A percentile compares a stretch with the other conserved stretches of the same genome.
These are phyloP conservation scores for Colletotrichum eleusines DNA, from an alignment of 2,329 filamentous ascomycete genomes.

Conservation along the genomic window DNA sequence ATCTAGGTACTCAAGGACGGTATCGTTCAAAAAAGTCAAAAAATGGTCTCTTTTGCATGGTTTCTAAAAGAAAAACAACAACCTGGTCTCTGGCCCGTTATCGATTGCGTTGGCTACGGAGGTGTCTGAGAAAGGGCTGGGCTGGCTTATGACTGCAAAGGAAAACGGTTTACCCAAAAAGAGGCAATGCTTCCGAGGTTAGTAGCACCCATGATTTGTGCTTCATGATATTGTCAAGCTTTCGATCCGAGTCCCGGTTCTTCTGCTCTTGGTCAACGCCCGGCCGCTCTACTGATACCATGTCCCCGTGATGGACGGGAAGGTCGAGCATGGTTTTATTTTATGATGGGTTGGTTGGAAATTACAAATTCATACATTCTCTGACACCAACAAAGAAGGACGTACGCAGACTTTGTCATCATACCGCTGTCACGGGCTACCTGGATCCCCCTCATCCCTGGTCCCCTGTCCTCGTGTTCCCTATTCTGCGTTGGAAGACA, in stretches of 20 bases:
- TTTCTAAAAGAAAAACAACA: conserved; percentile 18
- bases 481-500: background rate
- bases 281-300: no score
- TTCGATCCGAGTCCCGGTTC: background rate
- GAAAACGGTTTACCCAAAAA: background rate
- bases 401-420: no score
- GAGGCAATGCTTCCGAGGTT: background rate
- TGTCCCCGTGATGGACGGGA: background rate
- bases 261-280: background rate
- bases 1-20: conserved; percentile 42
- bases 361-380: no score
- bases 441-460: no score
- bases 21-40: conserved; percentile 42
- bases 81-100: background rate
- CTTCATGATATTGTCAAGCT: background rate
- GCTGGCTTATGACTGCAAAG: background rate
- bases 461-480: background rate
- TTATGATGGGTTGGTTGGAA: no score
- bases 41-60: conserved; percentile 42
- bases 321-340: background rate
- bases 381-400: no score
- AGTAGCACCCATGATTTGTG: background rate
- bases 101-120: background rate
- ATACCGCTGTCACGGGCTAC: background rate
- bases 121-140: background rate